Base-by-base conservation (phyloP, 768 basidiomycete species). In the Mycena rebaudengoi region DNA sequence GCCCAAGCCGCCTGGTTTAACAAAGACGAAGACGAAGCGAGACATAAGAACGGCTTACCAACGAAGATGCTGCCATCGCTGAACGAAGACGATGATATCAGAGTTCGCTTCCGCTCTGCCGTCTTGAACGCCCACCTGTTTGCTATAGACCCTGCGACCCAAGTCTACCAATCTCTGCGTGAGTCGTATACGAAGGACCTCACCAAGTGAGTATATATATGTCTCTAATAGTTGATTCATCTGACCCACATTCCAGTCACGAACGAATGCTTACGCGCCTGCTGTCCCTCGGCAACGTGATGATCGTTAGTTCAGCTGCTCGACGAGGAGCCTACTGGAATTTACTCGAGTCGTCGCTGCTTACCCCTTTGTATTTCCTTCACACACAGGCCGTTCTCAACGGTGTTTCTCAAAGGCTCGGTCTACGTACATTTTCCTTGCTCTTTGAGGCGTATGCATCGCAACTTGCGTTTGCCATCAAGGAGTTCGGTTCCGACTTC, bases 241-340 rank as follows among this genome's bases (percentile, higher is more conserved):
- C 25, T 26, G 10, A 46, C 46, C 49, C 26, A 21, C 60, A 10
- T 41, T 51, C 23, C 59, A 94, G 92, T 55, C 89, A 86, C 66
- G 95, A 98, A 72, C 77, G 80, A 35, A 92, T 92, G 81, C 78
- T 92, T 53, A 94, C 90, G 12, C 87, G 90, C 40, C 82, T 89
- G 28, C 80, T 95, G 28, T 87, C 83, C 20, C 79, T 92, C 14
- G 91, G 87, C 26, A 95, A 94, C 75, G 85, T 90, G 65, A 89
- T 94, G 84, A 84, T 98, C 39, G 84, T 88, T 18, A 91, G 89
- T 70, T 90, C 94, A 1, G 84, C 85, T 2, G 85, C 91, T 21
- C 85, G 96, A 26, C 87, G 94, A 16, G 91, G 89, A 4, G 85
- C 95, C 1, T 95, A 97, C 71, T 96, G 91, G 88, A 91, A 97